These are phyloP conservation scores for Sugiyamaella novakii DNA, from an alignment of 1,139 yeast species.

Conservation along the genomic window DNA sequence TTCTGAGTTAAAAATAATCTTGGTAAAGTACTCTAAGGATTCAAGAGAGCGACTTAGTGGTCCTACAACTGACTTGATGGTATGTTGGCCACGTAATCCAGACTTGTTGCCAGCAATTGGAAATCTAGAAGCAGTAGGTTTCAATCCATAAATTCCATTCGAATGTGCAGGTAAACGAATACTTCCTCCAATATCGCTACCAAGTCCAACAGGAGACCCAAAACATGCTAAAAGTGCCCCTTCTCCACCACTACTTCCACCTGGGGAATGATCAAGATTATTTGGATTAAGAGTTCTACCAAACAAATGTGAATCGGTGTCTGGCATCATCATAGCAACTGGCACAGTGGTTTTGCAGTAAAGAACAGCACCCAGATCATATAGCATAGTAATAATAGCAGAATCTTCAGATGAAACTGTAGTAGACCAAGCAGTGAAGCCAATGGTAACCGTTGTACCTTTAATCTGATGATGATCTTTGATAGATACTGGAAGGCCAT, in stretches of 20 bases:
- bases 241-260: slow-evolving; percentile 68
- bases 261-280: slow-evolving; percentile 49
- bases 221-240: slow-evolving; percentile 54
- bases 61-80: slow-evolving; percentile 50
- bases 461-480: slow-evolving; percentile 51
- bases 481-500: slow-evolving; percentile 54
- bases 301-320: slow-evolving; percentile 49
- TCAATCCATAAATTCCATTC: slow-evolving; percentile 54
- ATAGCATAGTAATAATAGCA: slow-evolving; percentile 47
- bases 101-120: slow-evolving; percentile 45
- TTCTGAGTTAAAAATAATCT: slow-evolving; percentile 52
- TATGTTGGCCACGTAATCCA: slow-evolving; percentile 49
- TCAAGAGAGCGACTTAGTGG: slow-evolving; percentile 54
- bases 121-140: slow-evolving; percentile 52
- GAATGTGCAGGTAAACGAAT: slow-evolving; percentile 59
- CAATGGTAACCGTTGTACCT: slow-evolving; percentile 26
- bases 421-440: slow-evolving; percentile 36
- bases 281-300: slow-evolving; percentile 50
- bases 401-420: slow-evolving; percentile 41
- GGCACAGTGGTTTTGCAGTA: slow-evolving; percentile 63
- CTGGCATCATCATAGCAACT: slow-evolving; percentile 58
- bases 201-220: slow-evolving; percentile 55
- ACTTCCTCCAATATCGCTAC: slow-evolving; percentile 66
- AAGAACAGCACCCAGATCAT: slow-evolving; percentile 54
- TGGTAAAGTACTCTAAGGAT: slow-evolving; percentile 60